Conservation (phyloP, 768 basidiomycete genomes). For the Tulasnella sp. region DNA sequence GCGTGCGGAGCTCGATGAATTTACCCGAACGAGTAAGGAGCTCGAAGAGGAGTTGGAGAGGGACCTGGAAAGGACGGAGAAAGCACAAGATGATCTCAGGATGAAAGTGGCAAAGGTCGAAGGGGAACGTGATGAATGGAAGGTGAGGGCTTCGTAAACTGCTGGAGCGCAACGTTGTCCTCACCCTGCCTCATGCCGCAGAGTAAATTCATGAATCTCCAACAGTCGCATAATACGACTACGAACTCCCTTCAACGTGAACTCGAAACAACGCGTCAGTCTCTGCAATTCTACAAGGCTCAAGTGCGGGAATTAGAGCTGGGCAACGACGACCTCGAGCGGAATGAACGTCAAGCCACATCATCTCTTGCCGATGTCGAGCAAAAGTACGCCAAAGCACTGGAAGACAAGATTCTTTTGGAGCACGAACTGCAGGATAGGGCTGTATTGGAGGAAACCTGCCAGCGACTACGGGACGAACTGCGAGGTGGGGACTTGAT, state of each 20-base stretch:
- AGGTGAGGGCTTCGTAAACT: conserved; percentile 45
- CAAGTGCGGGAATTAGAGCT: conserved; percentile 86
- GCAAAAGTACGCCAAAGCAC: conserved; percentile 75
- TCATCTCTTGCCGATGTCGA: conserved; percentile 80
- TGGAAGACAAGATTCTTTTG: conserved; percentile 95
- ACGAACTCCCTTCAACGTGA: conserved; percentile 87
- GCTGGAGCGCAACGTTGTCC: neutral
- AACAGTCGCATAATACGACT: conserved; percentile 85
- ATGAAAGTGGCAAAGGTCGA: conserved; percentile 63
- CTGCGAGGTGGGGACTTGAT: conserved; percentile 57
- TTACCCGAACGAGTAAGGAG: conserved; percentile 80
- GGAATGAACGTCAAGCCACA: conserved; percentile 76
- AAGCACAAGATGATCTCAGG: conserved; percentile 70
- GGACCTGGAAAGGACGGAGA: conserved; percentile 83
- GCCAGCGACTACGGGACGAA: conserved; percentile 86
- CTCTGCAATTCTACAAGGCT: conserved; percentile 60
- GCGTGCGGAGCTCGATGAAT: conserved; percentile 76
- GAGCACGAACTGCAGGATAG: conserved; percentile 94
- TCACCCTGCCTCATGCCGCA: conserved; percentile 36
- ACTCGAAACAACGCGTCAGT: conserved; percentile 71
- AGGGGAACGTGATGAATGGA: conserved; percentile 82
- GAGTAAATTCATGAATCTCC: conserved; percentile 72
- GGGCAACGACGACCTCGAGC: conserved; percentile 95
- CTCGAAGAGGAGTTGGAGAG: conserved; percentile 88
- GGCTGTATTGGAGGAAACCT: conserved; percentile 81